A percentile compares a stretch with the other conserved stretches of the same genome.
phyloP scores from a whole-genome alignment of 2,329 filamentous ascomycete species.

The Talaromyces piceae region DNA sequence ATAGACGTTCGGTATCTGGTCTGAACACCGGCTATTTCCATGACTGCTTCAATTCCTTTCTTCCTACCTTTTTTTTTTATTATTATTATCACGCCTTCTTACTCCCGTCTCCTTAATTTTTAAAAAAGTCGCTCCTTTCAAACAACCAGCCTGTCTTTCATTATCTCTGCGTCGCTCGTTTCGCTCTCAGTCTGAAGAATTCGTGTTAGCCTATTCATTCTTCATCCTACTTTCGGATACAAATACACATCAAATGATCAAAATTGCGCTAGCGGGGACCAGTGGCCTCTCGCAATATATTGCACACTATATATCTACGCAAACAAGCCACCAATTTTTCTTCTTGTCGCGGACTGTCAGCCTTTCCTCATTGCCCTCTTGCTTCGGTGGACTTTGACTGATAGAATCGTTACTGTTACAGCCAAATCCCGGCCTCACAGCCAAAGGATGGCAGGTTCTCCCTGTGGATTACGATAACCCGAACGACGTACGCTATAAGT shows the following conservation, averaged over 20 bases:
- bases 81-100: not conserved
- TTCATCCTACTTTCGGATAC: not conserved
- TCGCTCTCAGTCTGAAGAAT: no score
- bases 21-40: not conserved
- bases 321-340: slow-evolving; percentile 59
- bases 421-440: slow-evolving; percentile 30
- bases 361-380: not conserved
- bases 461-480: slow-evolving; percentile 60
- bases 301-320: slow-evolving; percentile 51
- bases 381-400: slow-evolving; percentile 3
- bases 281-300: slow-evolving; percentile 53
- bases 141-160: no score
- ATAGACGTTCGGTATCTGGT: no score
- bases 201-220: not conserved
- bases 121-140: no score
- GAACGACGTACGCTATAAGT: slow-evolving; percentile 53
- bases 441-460: slow-evolving; percentile 54
- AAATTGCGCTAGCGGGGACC: slow-evolving; percentile 56
- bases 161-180: not conserved
- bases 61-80: not conserved
- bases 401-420: slow-evolving; percentile 14
- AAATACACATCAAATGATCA: slow-evolving; percentile 40
- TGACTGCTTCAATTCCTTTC: not conserved
- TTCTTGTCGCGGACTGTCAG: slow-evolving; percentile 57
- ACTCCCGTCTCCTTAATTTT: not conserved